Base-by-base conservation (phyloP, 1,284 basidiomycete genomes). In the Irpex sp. region DNA sequence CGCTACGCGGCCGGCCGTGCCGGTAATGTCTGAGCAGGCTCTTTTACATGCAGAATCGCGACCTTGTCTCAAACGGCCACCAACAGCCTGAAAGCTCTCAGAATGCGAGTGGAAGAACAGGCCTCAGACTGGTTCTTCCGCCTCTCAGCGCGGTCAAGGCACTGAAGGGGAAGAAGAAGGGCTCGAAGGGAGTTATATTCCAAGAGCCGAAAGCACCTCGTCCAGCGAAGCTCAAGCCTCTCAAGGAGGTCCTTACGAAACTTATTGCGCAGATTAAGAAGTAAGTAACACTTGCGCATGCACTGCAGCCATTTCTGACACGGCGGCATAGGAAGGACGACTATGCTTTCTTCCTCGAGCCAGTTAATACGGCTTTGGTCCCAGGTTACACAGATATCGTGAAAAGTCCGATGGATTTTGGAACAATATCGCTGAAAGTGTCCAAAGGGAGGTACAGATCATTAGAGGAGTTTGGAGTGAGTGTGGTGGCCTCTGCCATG, bases 281-380 rank as follows among this genome's bases (percentile, higher is more conserved):
- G 90, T 91, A 65, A 64, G 82, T 72, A 3, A 43, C 7, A 43
- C 7, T 19, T 36, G 31, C 37, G 17, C 43, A 46, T 26, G 46
- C 31, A 15, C 17, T 53, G 43, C 11, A 15, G 21, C 11, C 8
- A 9, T 47, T 61, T 33, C 61, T 68, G 57, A 62, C 37, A 21
- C 21, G 35, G 57, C 11, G 31, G 26, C 57, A 54, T 65, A 92
- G 92, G 76, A 93, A 91, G 72, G 92, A 94, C 71, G 88, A 90
- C 72, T 94, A 94, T 80, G 89, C 88, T 4, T 93, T 94, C 75
- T 94, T 94, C 71, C 76, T 92, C 60, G 73, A 77, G 51, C 91
- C 92, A 0, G 92, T 94, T 9, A 81, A 93, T 72, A 72, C 75
- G 0, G 74, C 78, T 0, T 80, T 85, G 67, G 87, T 93, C 0